Percentiles rank a stretch among this genome's conserved stretches.
Evolutionary conservation across 129 eudicot genomes (phyloP).

Genomic region (Artemisia argyi): DNA sequence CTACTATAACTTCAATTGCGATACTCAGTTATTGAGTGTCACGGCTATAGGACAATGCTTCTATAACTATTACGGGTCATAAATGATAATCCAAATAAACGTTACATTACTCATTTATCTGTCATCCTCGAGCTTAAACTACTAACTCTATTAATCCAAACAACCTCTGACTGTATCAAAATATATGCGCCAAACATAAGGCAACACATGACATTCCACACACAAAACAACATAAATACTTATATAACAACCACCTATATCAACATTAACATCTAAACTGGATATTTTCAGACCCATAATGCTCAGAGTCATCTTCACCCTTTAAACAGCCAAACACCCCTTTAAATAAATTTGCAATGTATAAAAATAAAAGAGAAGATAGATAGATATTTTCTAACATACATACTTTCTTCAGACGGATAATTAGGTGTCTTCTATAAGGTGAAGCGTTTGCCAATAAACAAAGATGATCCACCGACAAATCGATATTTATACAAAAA

Average conservation of each 20-base stretch:
- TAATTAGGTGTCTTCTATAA: too few relatives aligned
- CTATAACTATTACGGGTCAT: neutral
- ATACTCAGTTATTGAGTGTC: neutral
- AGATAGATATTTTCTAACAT: too few relatives aligned
- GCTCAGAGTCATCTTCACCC: constrained; percentile 30
- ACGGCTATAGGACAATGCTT: neutral
- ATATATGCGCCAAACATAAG: neutral
- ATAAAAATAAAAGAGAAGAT: too few relatives aligned
- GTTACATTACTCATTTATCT: neutral
- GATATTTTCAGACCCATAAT: constrained; percentile 69
- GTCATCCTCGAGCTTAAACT: neutral
- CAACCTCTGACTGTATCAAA: neutral
- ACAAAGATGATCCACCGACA: too few relatives aligned
- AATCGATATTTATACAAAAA: too few relatives aligned
- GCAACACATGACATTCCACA: neutral
- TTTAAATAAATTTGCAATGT: constrained; percentile 40
- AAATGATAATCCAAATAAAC: neutral
- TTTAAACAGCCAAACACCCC: constrained; percentile 19
- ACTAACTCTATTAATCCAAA: neutral
- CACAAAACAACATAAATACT: neutral
- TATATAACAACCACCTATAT: neutral
- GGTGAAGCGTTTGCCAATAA: too few relatives aligned
- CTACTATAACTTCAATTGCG: neutral
- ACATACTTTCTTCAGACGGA: too few relatives aligned
- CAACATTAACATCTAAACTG: constrained; percentile 7